These are phyloP conservation scores for Xylariaceae sp. DNA, from an alignment of 2,329 filamentous ascomycete genomes.

Conservation along the genomic window DNA sequence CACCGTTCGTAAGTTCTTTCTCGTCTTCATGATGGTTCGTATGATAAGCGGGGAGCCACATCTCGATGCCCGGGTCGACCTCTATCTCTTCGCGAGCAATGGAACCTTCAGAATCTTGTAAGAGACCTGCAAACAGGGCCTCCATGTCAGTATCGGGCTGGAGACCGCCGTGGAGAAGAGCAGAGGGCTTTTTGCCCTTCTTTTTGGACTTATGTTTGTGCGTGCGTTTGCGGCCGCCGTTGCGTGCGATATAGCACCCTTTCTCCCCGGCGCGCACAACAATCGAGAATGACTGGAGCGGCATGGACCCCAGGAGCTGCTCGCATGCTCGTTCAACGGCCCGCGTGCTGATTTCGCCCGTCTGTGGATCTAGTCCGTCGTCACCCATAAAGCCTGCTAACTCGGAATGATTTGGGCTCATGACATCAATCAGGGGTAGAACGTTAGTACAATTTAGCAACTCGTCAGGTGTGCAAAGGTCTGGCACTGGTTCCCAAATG, in stretches of 20 bases:
- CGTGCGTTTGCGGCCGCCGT: constrained; percentile 48
- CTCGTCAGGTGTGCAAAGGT: constrained; percentile 70
- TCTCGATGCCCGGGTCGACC: constrained; percentile 58
- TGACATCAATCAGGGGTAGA: constrained; percentile 56
- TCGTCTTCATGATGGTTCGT: constrained; percentile 26
- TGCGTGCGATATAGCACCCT: constrained; percentile 62
- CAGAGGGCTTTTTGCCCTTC: constrained; percentile 39
- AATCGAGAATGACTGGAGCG: constrained; percentile 58
- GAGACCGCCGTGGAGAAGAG: constrained; percentile 44
- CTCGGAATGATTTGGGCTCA: constrained; percentile 81
- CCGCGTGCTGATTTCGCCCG: constrained; percentile 47
- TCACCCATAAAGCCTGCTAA: constrained; percentile 79
- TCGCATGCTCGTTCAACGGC: constrained; percentile 57
- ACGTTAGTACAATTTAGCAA: constrained; percentile 60
- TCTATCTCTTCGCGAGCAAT: constrained; percentile 55
- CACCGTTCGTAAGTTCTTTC: neutral
- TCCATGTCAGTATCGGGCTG: constrained; percentile 59
- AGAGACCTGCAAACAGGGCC: constrained; percentile 53
- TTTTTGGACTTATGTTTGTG: constrained; percentile 17
- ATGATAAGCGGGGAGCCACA: constrained; percentile 78
- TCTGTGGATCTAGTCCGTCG: constrained; percentile 47
- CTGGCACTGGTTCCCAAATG: constrained; percentile 93
- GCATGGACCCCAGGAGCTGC: constrained; percentile 59
- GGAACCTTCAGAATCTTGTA: constrained; percentile 48
- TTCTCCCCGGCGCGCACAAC: constrained; percentile 67